Conservation (phyloP, 2,329 filamentous ascomycete genomes). For the Colletotrichum spinosum region DNA sequence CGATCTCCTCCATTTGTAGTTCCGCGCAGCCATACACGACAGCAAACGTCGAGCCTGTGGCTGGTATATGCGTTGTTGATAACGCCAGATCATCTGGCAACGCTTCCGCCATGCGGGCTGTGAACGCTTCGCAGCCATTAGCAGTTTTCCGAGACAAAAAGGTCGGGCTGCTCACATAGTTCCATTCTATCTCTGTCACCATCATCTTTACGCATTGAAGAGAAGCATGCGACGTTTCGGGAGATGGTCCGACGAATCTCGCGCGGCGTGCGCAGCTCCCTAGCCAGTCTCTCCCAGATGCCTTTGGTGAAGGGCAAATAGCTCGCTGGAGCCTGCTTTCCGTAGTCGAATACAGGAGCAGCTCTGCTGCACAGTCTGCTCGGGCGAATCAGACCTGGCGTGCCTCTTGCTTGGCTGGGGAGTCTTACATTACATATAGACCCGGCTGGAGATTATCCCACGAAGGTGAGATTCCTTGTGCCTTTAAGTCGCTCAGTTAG, state of each 20-base stretch:
- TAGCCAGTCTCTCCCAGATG: slow-evolving; percentile 7
- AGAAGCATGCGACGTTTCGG: background rate
- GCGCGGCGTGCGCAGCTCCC: background rate
- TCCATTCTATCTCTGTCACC: background rate
- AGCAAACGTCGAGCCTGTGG: slow-evolving; percentile 6
- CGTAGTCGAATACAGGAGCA: background rate
- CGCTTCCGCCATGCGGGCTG: slow-evolving; percentile 6
- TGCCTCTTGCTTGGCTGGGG: too few species aligned
- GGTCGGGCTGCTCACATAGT: background rate
- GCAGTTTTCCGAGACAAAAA: background rate
- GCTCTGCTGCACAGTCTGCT: slow-evolving; percentile 11
- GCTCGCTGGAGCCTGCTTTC: background rate
- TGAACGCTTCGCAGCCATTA: background rate
- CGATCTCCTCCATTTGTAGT: slow-evolving; percentile 7
- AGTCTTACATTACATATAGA: background rate
- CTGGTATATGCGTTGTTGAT: slow-evolving; percentile 18
- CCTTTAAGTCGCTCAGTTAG: background rate
- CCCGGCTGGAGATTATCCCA: background rate
- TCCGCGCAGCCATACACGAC: slow-evolving; percentile 15
- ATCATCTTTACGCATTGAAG: slow-evolving; percentile 2
- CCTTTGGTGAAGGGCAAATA: background rate
- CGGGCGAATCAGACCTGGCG: background rate
- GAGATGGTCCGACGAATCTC: slow-evolving; percentile 16
- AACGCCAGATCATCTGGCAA: slow-evolving; percentile 3
- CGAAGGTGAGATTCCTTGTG: background rate